phyloP scores from a whole-genome alignment of 768 basidiomycete genomes.

The Macrolepiota fuliginosa region DNA sequence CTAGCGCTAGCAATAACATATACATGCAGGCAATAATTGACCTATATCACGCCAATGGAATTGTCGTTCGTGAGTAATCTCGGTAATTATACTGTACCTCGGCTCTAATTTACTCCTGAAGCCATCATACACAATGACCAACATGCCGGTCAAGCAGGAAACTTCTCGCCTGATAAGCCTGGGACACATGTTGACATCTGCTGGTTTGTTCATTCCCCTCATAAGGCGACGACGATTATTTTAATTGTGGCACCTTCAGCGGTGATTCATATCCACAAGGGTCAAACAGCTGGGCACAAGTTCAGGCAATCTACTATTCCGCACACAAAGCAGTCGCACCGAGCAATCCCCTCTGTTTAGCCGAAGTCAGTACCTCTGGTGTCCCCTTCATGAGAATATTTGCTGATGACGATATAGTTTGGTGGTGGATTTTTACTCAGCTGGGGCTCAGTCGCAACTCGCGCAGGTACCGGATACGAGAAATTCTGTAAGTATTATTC shows the following conservation, averaged over 20 bases:
- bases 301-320: constrained; percentile 47
- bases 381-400: neutral
- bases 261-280: constrained; percentile 55
- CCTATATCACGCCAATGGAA: constrained; percentile 40
- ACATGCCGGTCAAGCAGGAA: constrained; percentile 43
- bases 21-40: constrained; percentile 52
- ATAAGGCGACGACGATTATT: neutral
- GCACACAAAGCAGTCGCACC: constrained; percentile 40
- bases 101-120: constrained; percentile 16
- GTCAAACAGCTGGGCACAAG: constrained; percentile 44
- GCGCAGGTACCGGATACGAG: constrained; percentile 50
- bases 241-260: constrained; percentile 21
- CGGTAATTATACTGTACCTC: neutral
- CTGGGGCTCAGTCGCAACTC: constrained; percentile 36
- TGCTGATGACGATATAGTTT: constrained; percentile 30
- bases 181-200: constrained; percentile 48
- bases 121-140: constrained; percentile 51
- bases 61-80: constrained; percentile 41
- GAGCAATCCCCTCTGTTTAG: constrained; percentile 47
- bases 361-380: constrained; percentile 32
- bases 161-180: constrained; percentile 47
- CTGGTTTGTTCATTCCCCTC: constrained; percentile 29
- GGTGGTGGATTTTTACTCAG: constrained; percentile 46
- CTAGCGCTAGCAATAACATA: constrained; percentile 35
- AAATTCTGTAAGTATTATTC: constrained; percentile 37